A percentile compares a stretch with the other conserved stretches of the same genome.
phyloP scores from a whole-genome alignment of 768 basidiomycete species.

The Rhodotorula kratochvilovae region DNA sequence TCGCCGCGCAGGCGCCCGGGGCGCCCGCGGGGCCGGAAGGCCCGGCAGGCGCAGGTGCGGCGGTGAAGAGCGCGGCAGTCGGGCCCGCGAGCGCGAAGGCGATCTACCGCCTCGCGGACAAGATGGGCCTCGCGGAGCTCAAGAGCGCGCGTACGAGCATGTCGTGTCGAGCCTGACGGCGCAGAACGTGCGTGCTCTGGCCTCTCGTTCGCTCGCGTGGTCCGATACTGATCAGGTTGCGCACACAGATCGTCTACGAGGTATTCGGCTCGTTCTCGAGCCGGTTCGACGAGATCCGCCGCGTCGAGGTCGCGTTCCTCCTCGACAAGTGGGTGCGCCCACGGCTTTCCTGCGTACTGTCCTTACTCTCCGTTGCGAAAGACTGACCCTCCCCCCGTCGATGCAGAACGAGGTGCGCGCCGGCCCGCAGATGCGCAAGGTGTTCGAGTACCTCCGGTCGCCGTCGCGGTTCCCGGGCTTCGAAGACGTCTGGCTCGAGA shows the following conservation, averaged over 20 bases:
- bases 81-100: slow-evolving; percentile 48
- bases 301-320: slow-evolving; percentile 45
- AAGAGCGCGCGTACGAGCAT: slow-evolving; percentile 50
- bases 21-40: background rate
- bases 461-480: slow-evolving; percentile 45
- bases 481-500: slow-evolving; percentile 45
- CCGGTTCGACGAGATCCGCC: slow-evolving; percentile 49
- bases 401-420: slow-evolving; percentile 44
- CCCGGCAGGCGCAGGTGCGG: too few species aligned
- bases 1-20: slow-evolving; percentile 18
- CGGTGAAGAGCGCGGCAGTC: background rate
- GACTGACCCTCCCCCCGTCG: background rate
- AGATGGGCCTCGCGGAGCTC: slow-evolving; percentile 48
- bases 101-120: slow-evolving; percentile 45
- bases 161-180: slow-evolving; percentile 47
- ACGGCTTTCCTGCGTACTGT: slow-evolving; percentile 20
- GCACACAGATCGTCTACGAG: slow-evolving; percentile 47
- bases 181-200: slow-evolving; percentile 39
- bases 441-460: slow-evolving; percentile 26
- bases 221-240: too few species aligned
- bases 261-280: slow-evolving; percentile 49
- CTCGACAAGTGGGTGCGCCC: slow-evolving; percentile 36
- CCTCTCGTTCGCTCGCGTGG: too few species aligned
- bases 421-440: slow-evolving; percentile 26
- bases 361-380: slow-evolving; percentile 30